Conservation (phyloP, 1,139 yeast species). For the Geotrichum reessii region DNA sequence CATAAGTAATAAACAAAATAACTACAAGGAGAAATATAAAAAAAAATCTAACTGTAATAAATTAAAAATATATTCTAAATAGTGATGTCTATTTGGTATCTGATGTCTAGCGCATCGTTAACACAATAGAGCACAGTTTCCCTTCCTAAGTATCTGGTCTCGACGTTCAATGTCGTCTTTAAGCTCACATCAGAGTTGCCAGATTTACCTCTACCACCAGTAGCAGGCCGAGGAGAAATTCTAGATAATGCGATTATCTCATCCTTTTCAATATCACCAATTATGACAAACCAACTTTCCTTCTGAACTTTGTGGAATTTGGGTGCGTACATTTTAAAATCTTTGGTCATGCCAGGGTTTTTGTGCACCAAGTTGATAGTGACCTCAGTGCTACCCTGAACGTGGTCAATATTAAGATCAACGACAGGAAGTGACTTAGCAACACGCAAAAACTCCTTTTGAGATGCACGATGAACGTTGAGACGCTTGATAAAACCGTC, state of each 20-base stretch:
- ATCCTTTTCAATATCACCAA: constrained; percentile 41
- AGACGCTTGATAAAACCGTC: constrained; percentile 36
- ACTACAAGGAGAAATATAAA: background rate
- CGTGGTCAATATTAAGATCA: constrained; percentile 31
- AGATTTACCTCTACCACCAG: constrained; percentile 8
- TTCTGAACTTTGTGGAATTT: constrained; percentile 86
- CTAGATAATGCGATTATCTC: constrained; percentile 27
- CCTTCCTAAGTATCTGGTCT: constrained; percentile 13
- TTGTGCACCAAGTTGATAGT: constrained; percentile 49
- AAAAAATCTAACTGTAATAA: background rate
- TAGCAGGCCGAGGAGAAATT: constrained; percentile 19
- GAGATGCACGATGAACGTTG: constrained; percentile 35
- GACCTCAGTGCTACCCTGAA: constrained; percentile 32
- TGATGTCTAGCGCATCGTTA: constrained; percentile 25
- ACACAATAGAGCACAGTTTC: constrained; percentile 20
- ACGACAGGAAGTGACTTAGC: constrained; percentile 48
- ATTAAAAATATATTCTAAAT: background rate
- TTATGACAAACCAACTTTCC: constrained; percentile 85
- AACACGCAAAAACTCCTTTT: constrained; percentile 37
- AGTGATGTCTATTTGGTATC: constrained; percentile 19
- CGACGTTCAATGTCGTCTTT: constrained; percentile 15
- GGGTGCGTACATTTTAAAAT: constrained; percentile 67
- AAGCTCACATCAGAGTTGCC: constrained; percentile 7
- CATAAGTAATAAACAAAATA: background rate
- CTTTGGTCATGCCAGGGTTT: constrained; percentile 47